phyloP scores from a whole-genome alignment of 306 rosid species.

The Crataegus laevigata region DNA sequence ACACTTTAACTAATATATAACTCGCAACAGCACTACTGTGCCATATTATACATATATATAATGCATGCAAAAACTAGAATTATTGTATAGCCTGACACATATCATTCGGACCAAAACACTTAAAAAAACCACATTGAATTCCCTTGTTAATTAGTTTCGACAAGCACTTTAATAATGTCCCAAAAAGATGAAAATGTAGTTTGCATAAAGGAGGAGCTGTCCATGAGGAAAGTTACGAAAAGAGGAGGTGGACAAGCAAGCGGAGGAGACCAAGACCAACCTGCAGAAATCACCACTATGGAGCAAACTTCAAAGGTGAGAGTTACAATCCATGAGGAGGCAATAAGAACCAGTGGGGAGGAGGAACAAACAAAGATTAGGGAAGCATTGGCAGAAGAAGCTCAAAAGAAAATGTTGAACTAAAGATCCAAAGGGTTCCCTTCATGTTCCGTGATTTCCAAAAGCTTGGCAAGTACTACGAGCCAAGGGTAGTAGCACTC shows the following conservation, averaged over 20 bases:
- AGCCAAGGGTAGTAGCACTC: slow-evolving; percentile 3
- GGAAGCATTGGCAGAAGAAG: neutral
- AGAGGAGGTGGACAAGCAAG: neutral
- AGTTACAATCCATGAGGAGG: neutral
- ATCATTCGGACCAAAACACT: neutral
- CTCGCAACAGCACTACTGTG: neutral
- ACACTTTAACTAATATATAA: no score
- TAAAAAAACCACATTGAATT: neutral
- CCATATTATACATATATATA: neutral
- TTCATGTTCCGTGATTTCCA: neutral
- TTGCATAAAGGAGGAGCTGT: neutral
- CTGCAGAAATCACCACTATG: no score
- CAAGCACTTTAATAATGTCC: neutral
- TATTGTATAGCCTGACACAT: neutral
- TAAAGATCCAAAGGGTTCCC: slow-evolving; percentile 7
- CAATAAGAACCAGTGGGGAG: neutral
- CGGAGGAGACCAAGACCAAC: neutral
- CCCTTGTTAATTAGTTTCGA: neutral
- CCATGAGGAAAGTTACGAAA: neutral
- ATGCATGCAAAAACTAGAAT: neutral
- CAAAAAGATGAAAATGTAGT: neutral
- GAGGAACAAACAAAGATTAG: no score
- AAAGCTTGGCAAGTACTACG: neutral
- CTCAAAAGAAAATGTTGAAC: neutral
- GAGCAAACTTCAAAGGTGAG: neutral